Base-by-base conservation (phyloP, 2,329 filamentous ascomycete species). In the Paecilomyces variotii region DNA sequence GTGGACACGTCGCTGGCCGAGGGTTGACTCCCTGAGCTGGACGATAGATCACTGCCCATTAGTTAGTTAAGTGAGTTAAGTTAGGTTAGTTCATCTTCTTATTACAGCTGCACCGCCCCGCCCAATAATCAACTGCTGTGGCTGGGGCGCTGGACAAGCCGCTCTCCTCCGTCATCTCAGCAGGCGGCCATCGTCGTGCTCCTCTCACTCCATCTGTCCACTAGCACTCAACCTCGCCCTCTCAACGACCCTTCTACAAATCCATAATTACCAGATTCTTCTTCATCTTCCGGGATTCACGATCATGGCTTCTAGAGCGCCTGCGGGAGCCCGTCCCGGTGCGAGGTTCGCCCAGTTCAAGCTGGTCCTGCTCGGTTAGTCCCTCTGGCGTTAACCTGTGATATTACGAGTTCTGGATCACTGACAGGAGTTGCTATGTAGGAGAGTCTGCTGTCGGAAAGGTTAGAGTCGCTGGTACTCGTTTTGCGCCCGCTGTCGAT, bases 401-500 rank as follows among this genome's bases (percentile, higher is more conserved):
- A 45, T 45, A 45, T 45, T 14, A 45, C 19, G 14, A 45, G n/a
- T 45, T 10, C n/a, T 45, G 12, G 39, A 45, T 19, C 35, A 4
- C 39, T 45, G 39, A 45, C 39, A 9, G 9, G n/a, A 45, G 5
- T 45, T 19, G 24, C 64, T 52, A 57, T 67, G 55, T 74, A 97
- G 93, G 94, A 76, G 94, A 99, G 82, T 99, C 94, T 67, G 94
- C 94, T 60, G 94, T 99, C 59, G 94, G 94, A 87, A 99, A 99
- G 90, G 91, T 95, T 70, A 62, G 67, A 60, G 60, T 52, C 59
- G 61, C 55, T 51, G 5, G 49, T 32, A 51, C 32, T 58, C 59
- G 56, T 57, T 57, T 62, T 60, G 57, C 61, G 27, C 49, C 5
- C 34, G 26, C 63, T 61, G 65, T 70, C 73, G 62, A 72, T 67